Conservation (phyloP, 495 filamentous ascomycete genomes). For the Parathielavia hyrcaniae region DNA sequence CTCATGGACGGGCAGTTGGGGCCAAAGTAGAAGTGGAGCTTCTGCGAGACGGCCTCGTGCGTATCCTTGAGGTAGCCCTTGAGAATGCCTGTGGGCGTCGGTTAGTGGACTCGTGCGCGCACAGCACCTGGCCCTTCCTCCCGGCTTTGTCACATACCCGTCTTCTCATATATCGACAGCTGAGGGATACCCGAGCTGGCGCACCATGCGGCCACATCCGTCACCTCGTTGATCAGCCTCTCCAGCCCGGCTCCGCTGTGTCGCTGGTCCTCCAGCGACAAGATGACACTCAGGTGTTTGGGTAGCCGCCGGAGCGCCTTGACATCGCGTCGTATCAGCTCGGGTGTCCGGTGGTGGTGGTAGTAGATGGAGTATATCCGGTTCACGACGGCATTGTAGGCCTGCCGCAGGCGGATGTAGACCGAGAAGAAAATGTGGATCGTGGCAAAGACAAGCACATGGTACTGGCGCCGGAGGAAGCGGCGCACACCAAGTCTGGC, state of each 20-base stretch:
- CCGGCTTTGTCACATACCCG: slow-evolving; percentile 51
- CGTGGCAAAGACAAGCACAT: slow-evolving; percentile 62
- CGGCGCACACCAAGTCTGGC: slow-evolving; percentile 54
- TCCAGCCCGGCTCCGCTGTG: slow-evolving; percentile 62
- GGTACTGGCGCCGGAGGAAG: slow-evolving; percentile 59
- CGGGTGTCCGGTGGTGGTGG: slow-evolving; percentile 90
- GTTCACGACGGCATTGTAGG: slow-evolving; percentile 69
- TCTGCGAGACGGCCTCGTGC: slow-evolving; percentile 63
- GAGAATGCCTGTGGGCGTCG: slow-evolving; percentile 59
- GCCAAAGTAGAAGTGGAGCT: slow-evolving; percentile 80
- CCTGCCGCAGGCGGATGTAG: slow-evolving; percentile 72
- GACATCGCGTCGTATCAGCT: slow-evolving; percentile 86
- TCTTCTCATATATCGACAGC: slow-evolving; percentile 86
- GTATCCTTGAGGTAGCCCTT: slow-evolving; percentile 77
- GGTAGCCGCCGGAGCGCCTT: slow-evolving; percentile 63
- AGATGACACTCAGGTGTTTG: slow-evolving; percentile 78
- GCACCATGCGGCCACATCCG: slow-evolving; percentile 88
- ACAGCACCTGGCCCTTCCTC: neutral
- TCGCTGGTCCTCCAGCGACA: slow-evolving; percentile 67
- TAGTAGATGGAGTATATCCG: slow-evolving; percentile 71
- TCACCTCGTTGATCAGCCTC: slow-evolving; percentile 77
- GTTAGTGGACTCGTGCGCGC: neutral
- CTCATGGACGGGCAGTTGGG: slow-evolving; percentile 57
- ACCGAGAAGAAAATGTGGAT: slow-evolving; percentile 80
- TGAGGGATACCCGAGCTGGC: slow-evolving; percentile 76